phyloP scores from a whole-genome alignment of 139 green algal genomes.

The Chlorella sp. region DNA sequence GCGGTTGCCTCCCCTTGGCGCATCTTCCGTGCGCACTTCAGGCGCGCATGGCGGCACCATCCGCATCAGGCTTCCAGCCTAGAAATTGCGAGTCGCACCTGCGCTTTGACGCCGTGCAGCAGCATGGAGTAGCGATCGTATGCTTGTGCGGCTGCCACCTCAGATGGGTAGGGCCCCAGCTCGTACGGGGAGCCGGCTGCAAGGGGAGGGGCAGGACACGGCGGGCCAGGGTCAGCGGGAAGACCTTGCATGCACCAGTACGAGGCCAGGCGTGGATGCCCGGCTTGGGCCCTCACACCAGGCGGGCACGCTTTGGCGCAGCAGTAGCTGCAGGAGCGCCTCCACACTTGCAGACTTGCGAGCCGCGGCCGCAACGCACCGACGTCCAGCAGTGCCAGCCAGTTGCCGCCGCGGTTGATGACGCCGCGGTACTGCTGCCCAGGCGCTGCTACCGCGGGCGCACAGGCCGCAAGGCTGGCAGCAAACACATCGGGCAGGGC shows the following conservation, averaged over 20 bases:
- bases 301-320: too few species aligned
- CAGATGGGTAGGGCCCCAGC: conserved; percentile 36
- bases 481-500: conserved; percentile 38
- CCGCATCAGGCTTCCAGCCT: too few species aligned
- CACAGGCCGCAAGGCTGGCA: background rate
- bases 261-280: too few species aligned
- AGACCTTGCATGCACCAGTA: too few species aligned
- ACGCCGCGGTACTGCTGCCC: conserved; percentile 9
- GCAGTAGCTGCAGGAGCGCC: too few species aligned
- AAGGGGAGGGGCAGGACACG: background rate
- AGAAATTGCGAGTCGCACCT: too few species aligned
- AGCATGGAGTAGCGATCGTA: conserved; percentile 44
- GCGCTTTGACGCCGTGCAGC: conserved; percentile 18
- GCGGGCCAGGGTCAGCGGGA: too few species aligned
- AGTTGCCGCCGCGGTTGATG: conserved; percentile 3
- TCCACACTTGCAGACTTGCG: too few species aligned
- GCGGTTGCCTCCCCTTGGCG: too few species aligned
- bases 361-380: conserved; percentile 9
- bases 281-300: too few species aligned
- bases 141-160: conserved; percentile 33
- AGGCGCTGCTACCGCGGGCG: background rate
- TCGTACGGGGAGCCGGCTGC: conserved; percentile 28
- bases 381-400: conserved; percentile 34
- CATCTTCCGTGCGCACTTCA: too few species aligned
- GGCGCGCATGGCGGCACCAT: background rate